phyloP scores from a whole-genome alignment of 257 asterid genomes.

The Ocimum tenuiflorum region DNA sequence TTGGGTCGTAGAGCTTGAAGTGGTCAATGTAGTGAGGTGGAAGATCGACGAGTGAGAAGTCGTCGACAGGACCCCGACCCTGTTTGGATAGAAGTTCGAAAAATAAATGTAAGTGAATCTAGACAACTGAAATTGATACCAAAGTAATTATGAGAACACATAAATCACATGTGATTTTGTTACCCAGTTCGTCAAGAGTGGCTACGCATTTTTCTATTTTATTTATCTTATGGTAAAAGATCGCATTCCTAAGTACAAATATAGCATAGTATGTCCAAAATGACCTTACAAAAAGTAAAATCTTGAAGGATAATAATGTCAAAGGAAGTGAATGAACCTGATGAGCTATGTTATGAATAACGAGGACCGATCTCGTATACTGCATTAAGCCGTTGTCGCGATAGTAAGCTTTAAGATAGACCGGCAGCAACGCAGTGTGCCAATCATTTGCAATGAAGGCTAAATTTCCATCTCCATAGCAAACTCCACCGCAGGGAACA shows the following conservation, averaged over 20 bases:
- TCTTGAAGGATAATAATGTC: too few species aligned
- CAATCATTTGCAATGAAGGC: constrained; percentile 93
- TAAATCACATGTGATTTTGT: too few species aligned
- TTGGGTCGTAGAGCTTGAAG: constrained; percentile 70
- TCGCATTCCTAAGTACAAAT: too few species aligned
- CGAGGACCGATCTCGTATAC: constrained; percentile 82
- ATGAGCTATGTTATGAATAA: constrained; percentile 95
- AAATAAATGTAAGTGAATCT: too few species aligned
- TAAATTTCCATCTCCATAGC: constrained; percentile 97
- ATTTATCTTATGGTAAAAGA: too few species aligned
- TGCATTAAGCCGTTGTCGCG: constrained; percentile 85
- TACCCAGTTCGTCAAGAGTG: too few species aligned
- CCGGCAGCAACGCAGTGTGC: constrained; percentile 96
- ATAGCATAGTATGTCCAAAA: too few species aligned
- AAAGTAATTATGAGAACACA: too few species aligned
- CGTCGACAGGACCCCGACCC: constrained; percentile 95
- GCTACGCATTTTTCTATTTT: too few species aligned
- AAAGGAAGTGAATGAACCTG: constrained; percentile 51
- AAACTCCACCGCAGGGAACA: constrained; percentile 94
- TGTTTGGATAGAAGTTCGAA: constrained; percentile 22
- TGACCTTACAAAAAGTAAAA: too few species aligned
- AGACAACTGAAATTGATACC: too few species aligned
- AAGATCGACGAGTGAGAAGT: constrained; percentile 56
- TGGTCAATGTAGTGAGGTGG: constrained; percentile 65
- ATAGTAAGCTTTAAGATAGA: constrained; percentile 89